A percentile compares a stretch with the other conserved stretches of the same genome.
These are phyloP conservation scores for Phanerochaete sordida DNA, from an alignment of 768 basidiomycete genomes.

Conservation along the genomic window DNA sequence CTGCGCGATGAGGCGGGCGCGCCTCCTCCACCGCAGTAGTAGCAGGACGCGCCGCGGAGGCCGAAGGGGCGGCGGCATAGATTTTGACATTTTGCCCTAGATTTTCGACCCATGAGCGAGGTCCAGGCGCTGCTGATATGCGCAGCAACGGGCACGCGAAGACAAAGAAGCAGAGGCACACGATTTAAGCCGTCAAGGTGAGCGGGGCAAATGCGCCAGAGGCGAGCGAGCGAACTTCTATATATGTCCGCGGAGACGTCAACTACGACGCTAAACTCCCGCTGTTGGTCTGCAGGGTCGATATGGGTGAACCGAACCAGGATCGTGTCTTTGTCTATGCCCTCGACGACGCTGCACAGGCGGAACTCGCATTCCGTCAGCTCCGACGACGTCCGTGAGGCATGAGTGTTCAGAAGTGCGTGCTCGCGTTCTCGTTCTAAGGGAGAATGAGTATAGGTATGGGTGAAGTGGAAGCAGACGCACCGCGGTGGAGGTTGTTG, in stretches of 20 bases:
- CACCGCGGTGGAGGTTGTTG: conserved; percentile 63
- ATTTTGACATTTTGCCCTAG: too few relatives aligned
- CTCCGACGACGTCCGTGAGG: conserved; percentile 50
- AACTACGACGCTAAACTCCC: conserved; percentile 73
- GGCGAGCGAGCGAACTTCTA: conserved; percentile 47
- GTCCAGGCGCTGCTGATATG: too few relatives aligned
- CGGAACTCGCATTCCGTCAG: conserved; percentile 52
- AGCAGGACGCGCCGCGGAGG: not conserved
- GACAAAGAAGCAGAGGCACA: too few relatives aligned
- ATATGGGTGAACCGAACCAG: conserved; percentile 70
- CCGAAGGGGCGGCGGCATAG: too few relatives aligned
- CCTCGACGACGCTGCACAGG: conserved; percentile 70
- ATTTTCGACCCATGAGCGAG: too few relatives aligned
- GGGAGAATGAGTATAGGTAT: not conserved
- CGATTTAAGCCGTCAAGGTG: conserved; percentile 1
- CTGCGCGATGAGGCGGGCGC: conserved; percentile 41
- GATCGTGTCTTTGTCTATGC: conserved; percentile 67
- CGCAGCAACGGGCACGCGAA: too few relatives aligned
- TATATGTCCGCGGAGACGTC: conserved; percentile 63
- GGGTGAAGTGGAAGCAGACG: conserved; percentile 15
- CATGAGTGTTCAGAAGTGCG: conserved; percentile 48
- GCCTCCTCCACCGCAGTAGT: not conserved
- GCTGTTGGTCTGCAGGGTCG: conserved; percentile 51
- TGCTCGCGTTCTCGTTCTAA: conserved; percentile 70
- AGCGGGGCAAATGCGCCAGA: conserved; percentile 2